These are phyloP conservation scores for Dactylellina parvicollis DNA, from an alignment of 2,329 filamentous ascomycete genomes.

Conservation along the genomic window DNA sequence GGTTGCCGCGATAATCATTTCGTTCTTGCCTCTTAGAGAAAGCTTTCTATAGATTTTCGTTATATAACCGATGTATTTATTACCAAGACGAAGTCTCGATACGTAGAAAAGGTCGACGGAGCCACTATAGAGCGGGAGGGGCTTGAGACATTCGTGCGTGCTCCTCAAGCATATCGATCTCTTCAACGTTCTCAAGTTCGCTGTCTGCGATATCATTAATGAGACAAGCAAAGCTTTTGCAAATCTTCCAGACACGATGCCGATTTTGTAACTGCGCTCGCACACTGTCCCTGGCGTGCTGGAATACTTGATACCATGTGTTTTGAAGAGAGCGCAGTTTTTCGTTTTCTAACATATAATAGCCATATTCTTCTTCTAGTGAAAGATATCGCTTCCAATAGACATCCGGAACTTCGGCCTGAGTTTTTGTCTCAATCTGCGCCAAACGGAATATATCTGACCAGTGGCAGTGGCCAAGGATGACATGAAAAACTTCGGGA, in stretches of 20 bases:
- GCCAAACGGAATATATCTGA: neutral
- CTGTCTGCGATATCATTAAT: neutral
- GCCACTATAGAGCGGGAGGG: neutral
- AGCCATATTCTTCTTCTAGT: neutral
- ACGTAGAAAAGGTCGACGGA: neutral
- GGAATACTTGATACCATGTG: slow-evolving; percentile 4
- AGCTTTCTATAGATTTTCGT: neutral
- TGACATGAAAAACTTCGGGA: neutral
- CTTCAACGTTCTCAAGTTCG: neutral
- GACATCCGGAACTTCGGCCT: neutral
- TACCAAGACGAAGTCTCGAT: slow-evolving; percentile 1
- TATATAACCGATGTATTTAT: neutral
- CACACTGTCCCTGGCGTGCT: neutral
- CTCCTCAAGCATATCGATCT: neutral
- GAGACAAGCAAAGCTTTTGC: neutral
- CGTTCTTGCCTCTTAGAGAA: neutral
- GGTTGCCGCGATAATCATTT: neutral
- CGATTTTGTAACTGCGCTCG: neutral
- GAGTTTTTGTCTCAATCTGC: neutral
- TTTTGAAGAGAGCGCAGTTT: neutral
- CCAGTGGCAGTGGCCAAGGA: neutral
- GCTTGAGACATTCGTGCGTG: neutral
- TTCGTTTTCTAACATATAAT: neutral
- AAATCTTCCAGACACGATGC: neutral
- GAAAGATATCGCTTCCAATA: slow-evolving; percentile 5